Conservation (phyloP, 148 eudicot genomes). For the Rhododendron kiyosumense region DNA sequence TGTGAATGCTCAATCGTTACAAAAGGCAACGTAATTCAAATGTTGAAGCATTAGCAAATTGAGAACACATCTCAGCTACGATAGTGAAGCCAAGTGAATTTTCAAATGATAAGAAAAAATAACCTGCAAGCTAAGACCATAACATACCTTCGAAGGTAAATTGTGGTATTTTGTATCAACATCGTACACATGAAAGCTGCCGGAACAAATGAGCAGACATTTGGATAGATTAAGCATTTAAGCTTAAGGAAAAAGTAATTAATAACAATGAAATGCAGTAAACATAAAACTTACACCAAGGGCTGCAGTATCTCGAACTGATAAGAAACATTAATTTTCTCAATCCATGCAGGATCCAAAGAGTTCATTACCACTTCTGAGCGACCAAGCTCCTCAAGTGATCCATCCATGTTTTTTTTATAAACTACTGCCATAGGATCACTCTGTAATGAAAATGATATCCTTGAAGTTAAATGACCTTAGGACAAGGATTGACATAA, state of each 20-base stretch:
- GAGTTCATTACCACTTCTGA: conserved; percentile 86
- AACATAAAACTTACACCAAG: conserved; percentile 48
- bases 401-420: conserved; percentile 58
- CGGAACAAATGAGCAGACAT: conserved; percentile 1
- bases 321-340: conserved; percentile 57
- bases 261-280: neutral
- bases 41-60: neutral
- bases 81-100: neutral
- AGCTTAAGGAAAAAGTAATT: neutral
- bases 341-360: conserved; percentile 78
- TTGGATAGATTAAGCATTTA: neutral
- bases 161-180: conserved; percentile 78
- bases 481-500: neutral
- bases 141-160: conserved; percentile 59
- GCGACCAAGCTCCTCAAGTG: conserved; percentile 82
- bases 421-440: conserved; percentile 92
- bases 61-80: neutral
- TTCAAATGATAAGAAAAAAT: neutral
- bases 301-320: conserved; percentile 88
- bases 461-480: neutral
- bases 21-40: neutral
- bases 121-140: neutral
- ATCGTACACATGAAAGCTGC: conserved; percentile 78
- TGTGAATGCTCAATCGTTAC: neutral
- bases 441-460: conserved; percentile 47